Conservation (phyloP, 2,329 filamentous ascomycete species). For the Lachnellula hyalina region DNA sequence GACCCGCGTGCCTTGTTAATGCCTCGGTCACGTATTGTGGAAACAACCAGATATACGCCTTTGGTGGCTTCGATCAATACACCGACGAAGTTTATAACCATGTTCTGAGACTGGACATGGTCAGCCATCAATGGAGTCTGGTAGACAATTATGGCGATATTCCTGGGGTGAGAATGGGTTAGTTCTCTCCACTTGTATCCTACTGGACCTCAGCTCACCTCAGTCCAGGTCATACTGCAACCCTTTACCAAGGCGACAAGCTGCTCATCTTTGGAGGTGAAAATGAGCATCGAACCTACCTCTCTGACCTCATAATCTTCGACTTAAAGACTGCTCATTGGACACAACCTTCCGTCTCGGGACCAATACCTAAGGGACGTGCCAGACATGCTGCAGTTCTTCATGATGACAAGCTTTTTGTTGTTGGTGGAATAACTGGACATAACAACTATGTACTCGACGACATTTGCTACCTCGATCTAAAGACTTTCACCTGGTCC, state of each 20-base stretch:
- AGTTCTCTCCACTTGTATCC: slow-evolving; percentile 22
- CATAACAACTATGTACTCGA: slow-evolving; percentile 89
- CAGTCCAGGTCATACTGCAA: slow-evolving; percentile 78
- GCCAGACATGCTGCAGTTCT: slow-evolving; percentile 88
- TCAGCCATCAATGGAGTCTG: slow-evolving; percentile 85
- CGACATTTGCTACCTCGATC: slow-evolving; percentile 92
- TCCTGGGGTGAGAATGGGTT: slow-evolving; percentile 93
- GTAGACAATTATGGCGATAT: slow-evolving; percentile 99
- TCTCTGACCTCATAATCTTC: slow-evolving; percentile 93
- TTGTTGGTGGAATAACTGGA: slow-evolving; percentile 91
- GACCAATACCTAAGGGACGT: slow-evolving; percentile 80
- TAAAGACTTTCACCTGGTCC: slow-evolving; percentile 98
- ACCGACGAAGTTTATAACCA: slow-evolving; percentile 99
- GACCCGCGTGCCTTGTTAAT: slow-evolving; percentile 93
- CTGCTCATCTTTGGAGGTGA: slow-evolving; percentile 96
- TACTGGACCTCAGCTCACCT: slow-evolving; percentile 1
- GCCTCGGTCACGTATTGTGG: slow-evolving; percentile 98
- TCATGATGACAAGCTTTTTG: slow-evolving; percentile 93
- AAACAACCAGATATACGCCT: slow-evolving; percentile 95
- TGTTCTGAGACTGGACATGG: slow-evolving; percentile 81
- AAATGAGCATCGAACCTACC: slow-evolving; percentile 93
- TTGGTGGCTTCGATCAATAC: slow-evolving; percentile 97
- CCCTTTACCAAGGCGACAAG: slow-evolving; percentile 88
- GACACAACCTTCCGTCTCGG: slow-evolving; percentile 85
- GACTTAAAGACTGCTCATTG: slow-evolving; percentile 91